Percentiles rank a stretch among this genome's conserved stretches.
phyloP scores from a whole-genome alignment of 768 basidiomycete species.

The Rhizopogon salebrosus region DNA sequence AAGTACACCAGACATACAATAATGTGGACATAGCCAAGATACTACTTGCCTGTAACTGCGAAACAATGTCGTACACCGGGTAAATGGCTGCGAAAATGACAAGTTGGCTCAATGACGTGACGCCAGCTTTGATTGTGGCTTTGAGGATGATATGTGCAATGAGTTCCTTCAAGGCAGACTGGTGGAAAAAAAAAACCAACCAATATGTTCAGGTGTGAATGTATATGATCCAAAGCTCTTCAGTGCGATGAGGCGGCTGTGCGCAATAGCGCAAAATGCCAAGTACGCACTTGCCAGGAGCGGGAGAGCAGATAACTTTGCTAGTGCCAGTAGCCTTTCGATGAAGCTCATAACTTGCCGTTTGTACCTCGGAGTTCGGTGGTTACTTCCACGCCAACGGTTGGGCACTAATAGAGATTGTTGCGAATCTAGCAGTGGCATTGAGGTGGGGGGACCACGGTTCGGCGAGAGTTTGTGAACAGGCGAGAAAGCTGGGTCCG shows the following conservation, averaged over 20 bases:
- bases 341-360: background rate
- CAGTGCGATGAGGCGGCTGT: constrained; percentile 20
- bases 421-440: too few species aligned
- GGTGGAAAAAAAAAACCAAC: constrained; percentile 7
- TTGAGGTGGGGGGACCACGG: too few species aligned
- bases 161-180: background rate
- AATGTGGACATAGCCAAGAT: background rate
- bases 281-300: constrained; percentile 23
- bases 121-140: constrained; percentile 25
- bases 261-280: constrained; percentile 23
- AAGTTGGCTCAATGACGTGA: constrained; percentile 24
- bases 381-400: background rate
- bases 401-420: too few species aligned
- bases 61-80: constrained; percentile 14
- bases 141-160: background rate
- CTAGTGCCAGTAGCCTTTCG: background rate
- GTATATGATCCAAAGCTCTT: constrained; percentile 18
- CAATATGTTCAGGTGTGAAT: constrained; percentile 15
- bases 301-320: constrained; percentile 16
- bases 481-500: too few species aligned
- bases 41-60: constrained; percentile 15
- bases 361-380: background rate
- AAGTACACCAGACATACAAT: background rate
- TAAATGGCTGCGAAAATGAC: constrained; percentile 23
- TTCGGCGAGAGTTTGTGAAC: too few species aligned